Evolutionary conservation across 2,329 filamentous ascomycete genomes (phyloP), one percentile per base, ranked within the genome.

Genomic region (Furcasterigmium sp.): DNA sequence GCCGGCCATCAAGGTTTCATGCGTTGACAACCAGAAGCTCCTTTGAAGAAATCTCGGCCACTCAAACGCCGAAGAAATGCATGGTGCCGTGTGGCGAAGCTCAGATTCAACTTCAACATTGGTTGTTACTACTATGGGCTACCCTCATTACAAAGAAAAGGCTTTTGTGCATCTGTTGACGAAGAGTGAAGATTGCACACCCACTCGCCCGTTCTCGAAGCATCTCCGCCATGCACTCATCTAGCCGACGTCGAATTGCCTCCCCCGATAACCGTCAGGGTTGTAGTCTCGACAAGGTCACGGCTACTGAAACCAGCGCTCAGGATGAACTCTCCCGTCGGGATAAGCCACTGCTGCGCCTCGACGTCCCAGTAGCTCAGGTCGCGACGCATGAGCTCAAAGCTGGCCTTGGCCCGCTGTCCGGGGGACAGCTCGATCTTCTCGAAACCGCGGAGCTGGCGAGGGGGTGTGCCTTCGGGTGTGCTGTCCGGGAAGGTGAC

Each of bases 391-490:
- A 61, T 65, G 25, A 81, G 59, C 19, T 64, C 57, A 47, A 80
- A 78, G 4, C 47, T 51, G 8, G 73, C 64, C 0, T 50, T 61
- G 32, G 54, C 54, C 21, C 57, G 66, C 54, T 69, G 59, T 1
- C 72, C 70, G 1, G 64, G 50, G 4, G 53, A 51, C 1, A 80
- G 55, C 3, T 51, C 51, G 2, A 73, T 51, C 58, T 79, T 80
- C 3, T 73, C 67, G 44, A 80, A 80, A 39, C 62, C 73, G 49
- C 74, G 63, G 7, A 77, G 65, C 51, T 72, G 67, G 39, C 61
- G 62, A 5, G 69, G 62, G 0, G 77, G 77, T 9, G 75, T 77
- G 38, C 61, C 63, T 13, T 57, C 45, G 14, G 63, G 48, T n/a
- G 66, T 49, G 39, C 55, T 55, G 17, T 56, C 55, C 34, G 67